Percentiles rank a stretch among this genome's conserved stretches.
These are phyloP conservation scores for Aspergillus carlsbadensis DNA, from an alignment of 495 filamentous ascomycete genomes.

Conservation along the genomic window DNA sequence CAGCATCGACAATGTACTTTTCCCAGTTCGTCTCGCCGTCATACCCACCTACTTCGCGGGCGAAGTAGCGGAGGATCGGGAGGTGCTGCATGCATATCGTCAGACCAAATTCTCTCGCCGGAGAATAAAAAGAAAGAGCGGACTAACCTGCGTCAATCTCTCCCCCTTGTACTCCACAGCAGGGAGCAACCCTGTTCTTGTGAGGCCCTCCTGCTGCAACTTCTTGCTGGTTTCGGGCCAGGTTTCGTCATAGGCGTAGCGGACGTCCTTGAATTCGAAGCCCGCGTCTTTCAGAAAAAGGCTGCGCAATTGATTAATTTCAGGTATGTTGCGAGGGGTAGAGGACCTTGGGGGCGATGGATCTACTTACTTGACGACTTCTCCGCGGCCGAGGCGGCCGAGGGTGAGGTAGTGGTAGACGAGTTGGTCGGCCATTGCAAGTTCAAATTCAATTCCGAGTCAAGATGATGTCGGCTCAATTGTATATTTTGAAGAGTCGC, in stretches of 20 bases:
- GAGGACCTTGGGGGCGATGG: not conserved
- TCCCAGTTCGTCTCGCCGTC: conserved; percentile 39
- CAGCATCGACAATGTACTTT: conserved; percentile 42
- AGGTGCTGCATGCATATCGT: conserved; percentile 28
- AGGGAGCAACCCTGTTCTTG: conserved; percentile 36
- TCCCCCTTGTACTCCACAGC: conserved; percentile 40
- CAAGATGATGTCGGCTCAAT: no score
- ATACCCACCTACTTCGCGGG: conserved; percentile 35
- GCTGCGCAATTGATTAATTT: conserved; percentile 5
- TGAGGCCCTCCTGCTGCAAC: conserved; percentile 28
- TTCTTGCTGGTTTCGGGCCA: conserved; percentile 36
- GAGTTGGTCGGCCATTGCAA: not conserved
- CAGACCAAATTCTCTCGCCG: not conserved
- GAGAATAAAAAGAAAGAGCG: not conserved
- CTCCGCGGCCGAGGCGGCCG: conserved; percentile 40
- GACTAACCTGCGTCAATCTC: conserved; percentile 38
- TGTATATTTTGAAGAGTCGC: no score
- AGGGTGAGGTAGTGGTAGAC: conserved; percentile 40
- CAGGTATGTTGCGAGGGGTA: not conserved
- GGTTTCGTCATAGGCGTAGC: conserved; percentile 38
- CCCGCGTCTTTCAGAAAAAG: conserved; percentile 42
- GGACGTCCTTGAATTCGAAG: conserved; percentile 38
- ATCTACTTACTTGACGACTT: conserved; percentile 36
- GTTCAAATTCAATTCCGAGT: no score
- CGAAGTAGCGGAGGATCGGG: conserved; percentile 41